Evolutionary conservation across 306 rosid species (phyloP).

Genomic region (Betula pendula): DNA sequence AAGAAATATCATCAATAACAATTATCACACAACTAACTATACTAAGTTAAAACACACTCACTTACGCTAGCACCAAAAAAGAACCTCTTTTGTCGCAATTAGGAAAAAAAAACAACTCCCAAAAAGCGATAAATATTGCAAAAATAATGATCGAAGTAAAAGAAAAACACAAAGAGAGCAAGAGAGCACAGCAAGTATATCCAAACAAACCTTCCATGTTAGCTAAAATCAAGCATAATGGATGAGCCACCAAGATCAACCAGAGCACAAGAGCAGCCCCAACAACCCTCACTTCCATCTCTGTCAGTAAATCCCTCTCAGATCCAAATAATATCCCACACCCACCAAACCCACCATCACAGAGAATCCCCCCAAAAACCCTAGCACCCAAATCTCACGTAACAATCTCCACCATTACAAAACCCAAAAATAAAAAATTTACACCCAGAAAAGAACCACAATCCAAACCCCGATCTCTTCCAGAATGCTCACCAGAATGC

Average conservation of each 20-base stretch:
- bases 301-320: constrained; percentile 56
- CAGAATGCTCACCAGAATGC: constrained; percentile 14
- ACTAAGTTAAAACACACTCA: constrained; percentile 3
- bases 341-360: constrained; percentile 53
- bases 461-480: constrained; percentile 64
- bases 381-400: constrained; percentile 46
- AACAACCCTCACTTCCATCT: constrained; percentile 57
- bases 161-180: neutral
- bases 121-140: constrained; percentile 10
- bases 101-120: constrained; percentile 2
- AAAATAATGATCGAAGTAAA: constrained; percentile 13
- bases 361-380: constrained; percentile 34
- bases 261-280: constrained; percentile 54
- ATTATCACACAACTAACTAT: neutral
- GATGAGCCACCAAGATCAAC: constrained; percentile 57
- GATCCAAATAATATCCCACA: constrained; percentile 70
- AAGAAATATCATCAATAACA: constrained; percentile 9
- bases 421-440: neutral
- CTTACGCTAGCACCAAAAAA: constrained; percentile 11
- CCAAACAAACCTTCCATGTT: constrained; percentile 82
- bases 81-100: neutral
- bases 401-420: constrained; percentile 49
- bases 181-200: neutral
- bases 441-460: constrained; percentile 31
- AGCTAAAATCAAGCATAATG: constrained; percentile 77